phyloP scores from a whole-genome alignment of 2,329 filamentous ascomycete genomes.

The Xylaria sp. region DNA sequence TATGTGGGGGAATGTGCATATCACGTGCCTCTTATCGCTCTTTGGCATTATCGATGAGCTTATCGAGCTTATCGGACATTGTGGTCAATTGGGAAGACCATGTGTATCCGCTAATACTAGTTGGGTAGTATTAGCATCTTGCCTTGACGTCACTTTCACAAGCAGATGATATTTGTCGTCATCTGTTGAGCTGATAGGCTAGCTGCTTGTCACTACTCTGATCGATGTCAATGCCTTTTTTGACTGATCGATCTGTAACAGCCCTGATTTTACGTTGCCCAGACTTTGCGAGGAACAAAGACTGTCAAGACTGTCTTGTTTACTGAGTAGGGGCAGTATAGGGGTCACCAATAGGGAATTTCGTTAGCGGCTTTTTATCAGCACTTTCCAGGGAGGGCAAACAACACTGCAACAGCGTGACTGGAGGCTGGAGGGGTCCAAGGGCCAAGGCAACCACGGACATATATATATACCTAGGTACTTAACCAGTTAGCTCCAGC shows the following conservation, averaged over 20 bases:
- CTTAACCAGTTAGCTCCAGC: not conserved
- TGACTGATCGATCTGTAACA: not conserved
- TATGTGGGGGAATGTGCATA: slow-evolving; percentile 7
- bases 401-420: too few relatives aligned
- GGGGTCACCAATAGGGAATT: too few relatives aligned
- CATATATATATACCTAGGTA: not conserved
- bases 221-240: not conserved
- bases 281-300: too few relatives aligned
- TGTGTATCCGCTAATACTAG: slow-evolving; percentile 2
- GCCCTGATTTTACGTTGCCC: not conserved
- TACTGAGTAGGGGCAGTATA: too few relatives aligned
- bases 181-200: slow-evolving; percentile 1
- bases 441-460: too few relatives aligned
- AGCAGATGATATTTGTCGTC: slow-evolving; percentile 10
- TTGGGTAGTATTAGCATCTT: not conserved
- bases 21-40: not conserved
- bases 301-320: too few relatives aligned
- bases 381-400: too few relatives aligned
- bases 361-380: too few relatives aligned
- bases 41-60: not conserved
- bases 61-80: slow-evolving; percentile 23
- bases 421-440: too few relatives aligned
- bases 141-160: slow-evolving; percentile 22
- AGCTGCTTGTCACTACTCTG: not conserved
- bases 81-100: not conserved